Conservation (phyloP, 2,329 filamentous ascomycete species). For the Atkinsonella texensis region DNA sequence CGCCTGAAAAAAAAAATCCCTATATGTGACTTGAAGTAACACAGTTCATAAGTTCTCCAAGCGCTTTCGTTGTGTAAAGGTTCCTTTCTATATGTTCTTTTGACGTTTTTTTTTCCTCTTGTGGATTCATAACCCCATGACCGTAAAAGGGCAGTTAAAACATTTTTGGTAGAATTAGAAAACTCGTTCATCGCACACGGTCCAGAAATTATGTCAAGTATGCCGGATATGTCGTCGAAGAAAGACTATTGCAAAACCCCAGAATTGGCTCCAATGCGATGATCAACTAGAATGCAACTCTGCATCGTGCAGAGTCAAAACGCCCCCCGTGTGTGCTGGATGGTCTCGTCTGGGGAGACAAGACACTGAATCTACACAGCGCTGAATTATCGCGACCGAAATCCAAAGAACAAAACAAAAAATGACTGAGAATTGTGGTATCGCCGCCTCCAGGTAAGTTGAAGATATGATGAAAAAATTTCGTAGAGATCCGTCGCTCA, state of each 20-base stretch:
- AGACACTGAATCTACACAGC: conserved; percentile 15
- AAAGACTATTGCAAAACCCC: conserved; percentile 9
- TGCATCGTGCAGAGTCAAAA: conserved; percentile 18
- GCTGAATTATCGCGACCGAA: conserved; percentile 5
- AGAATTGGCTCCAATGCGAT: conserved; percentile 8
- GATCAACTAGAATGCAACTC: conserved; percentile 9
- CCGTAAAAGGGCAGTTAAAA: conserved; percentile 17
- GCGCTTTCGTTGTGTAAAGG: conserved; percentile 18
- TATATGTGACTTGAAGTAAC: conserved; percentile 26
- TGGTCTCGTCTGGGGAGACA: conserved; percentile 23
- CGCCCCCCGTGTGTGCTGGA: conserved; percentile 31
- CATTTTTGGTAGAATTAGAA: conserved; percentile 14
- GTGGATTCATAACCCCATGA: conserved; percentile 34
- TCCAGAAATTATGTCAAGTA: conserved; percentile 11
- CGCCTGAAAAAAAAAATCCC: conserved; percentile 17
- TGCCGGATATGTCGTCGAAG: conserved; percentile 5
- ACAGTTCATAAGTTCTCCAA: conserved; percentile 12
- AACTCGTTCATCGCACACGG: conserved; percentile 8
- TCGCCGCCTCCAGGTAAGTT: conserved; percentile 26
- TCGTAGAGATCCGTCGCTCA: conserved; percentile 17
- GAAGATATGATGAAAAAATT: too few species aligned
- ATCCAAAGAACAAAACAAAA: conserved; percentile 16
- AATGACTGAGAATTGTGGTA: conserved; percentile 26
- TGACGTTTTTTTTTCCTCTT: conserved; percentile 26
- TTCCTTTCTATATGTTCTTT: conserved; percentile 36